Percentiles rank a stretch among this genome's conserved stretches.
phyloP scores from a whole-genome alignment of 805 yeast species.

The Ogataea thermomethanolica region DNA sequence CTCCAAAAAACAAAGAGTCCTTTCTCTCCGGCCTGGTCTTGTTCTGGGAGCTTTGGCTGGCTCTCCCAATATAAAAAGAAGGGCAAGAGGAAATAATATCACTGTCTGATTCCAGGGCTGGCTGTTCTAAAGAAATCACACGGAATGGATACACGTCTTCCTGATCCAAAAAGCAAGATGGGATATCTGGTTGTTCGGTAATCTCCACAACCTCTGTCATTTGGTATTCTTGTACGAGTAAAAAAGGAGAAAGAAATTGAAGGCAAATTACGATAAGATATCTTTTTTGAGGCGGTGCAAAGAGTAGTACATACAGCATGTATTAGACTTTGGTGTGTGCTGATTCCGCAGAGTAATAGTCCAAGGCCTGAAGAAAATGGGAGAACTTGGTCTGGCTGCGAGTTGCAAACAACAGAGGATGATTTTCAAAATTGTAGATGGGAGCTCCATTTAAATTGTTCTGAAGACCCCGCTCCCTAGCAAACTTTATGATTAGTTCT shows the following conservation, averaged over 20 bases:
- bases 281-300: slow-evolving; percentile 5
- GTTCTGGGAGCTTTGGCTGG: slow-evolving; percentile 14
- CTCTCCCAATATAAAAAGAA: slow-evolving; percentile 24
- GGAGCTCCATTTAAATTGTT: slow-evolving; percentile 22
- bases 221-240: not conserved
- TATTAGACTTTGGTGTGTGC: no score
- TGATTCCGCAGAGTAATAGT: slow-evolving; percentile 3
- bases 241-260: slow-evolving; percentile 1
- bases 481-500: slow-evolving; percentile 20
- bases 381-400: slow-evolving; percentile 13
- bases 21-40: slow-evolving; percentile 6
- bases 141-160: slow-evolving; percentile 11
- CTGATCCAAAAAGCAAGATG: not conserved
- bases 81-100: slow-evolving; percentile 5
- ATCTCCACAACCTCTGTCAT: not conserved
- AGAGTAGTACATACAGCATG: not conserved
- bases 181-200: not conserved
- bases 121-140: not conserved
- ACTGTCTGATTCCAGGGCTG: not conserved
- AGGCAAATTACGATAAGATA: slow-evolving; percentile 11
- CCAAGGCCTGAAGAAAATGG: slow-evolving; percentile 14
- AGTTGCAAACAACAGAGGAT: slow-evolving; percentile 11
- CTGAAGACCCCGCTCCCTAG: slow-evolving; percentile 13
- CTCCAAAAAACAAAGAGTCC: slow-evolving; percentile 19
- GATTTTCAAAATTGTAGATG: slow-evolving; percentile 10